Conservation (phyloP, 768 basidiomycete genomes). For the Grammothele lineata region DNA sequence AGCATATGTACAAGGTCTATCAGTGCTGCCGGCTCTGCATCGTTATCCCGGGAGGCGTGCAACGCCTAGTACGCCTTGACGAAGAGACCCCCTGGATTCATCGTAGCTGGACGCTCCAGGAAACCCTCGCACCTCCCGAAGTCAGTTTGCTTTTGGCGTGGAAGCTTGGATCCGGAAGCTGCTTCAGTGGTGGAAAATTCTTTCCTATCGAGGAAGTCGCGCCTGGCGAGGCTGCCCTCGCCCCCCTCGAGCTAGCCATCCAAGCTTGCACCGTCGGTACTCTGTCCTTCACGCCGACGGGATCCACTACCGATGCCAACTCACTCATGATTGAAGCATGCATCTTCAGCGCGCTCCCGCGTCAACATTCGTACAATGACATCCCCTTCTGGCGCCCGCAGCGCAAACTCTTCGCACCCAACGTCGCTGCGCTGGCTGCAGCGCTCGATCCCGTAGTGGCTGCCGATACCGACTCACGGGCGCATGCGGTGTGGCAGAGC, state of each 20-base stretch:
- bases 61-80: constrained; percentile 5
- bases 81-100: constrained; percentile 14
- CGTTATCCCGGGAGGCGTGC: constrained; percentile 9
- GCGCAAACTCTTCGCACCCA: background rate
- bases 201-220: constrained; percentile 2
- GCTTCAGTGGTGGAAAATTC: background rate
- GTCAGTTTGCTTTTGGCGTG: background rate
- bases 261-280: constrained; percentile 3
- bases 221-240: constrained; percentile 2
- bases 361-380: too few relatives aligned
- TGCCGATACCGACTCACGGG: background rate
- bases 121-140: constrained; percentile 1
- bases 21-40: constrained; percentile 4
- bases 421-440: background rate
- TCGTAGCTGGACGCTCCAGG: constrained; percentile 13
- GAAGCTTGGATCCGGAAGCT: background rate
- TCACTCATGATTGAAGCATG: background rate
- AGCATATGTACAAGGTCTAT: constrained; percentile 10
- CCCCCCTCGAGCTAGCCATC: constrained; percentile 1
- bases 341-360: background rate
- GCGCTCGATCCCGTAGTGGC: constrained; percentile 3
- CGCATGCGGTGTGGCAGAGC: constrained; percentile 7
- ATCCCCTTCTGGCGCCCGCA: constrained; percentile 3
- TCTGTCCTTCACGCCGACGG: background rate
- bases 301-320: background rate